Percentiles rank a stretch among this genome's conserved stretches.
Evolutionary conservation across 208 protist species (phyloP).

Genomic region (Wallacemonas sp.): DNA sequence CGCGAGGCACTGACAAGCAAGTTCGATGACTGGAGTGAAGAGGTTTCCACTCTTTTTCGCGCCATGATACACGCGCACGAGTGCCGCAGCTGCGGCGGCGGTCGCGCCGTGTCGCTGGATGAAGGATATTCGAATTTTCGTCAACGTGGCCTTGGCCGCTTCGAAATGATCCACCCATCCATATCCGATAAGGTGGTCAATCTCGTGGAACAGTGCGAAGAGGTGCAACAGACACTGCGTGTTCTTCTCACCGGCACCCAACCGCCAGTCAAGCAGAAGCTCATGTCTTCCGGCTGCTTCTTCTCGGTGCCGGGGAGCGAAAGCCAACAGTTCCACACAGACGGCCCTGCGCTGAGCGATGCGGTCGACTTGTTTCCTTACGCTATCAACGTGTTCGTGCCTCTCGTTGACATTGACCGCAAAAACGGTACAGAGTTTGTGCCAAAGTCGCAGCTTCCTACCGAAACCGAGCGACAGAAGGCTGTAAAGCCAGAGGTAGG

Average conservation of each 20-base stretch:
- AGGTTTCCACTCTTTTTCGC: slow-evolving; percentile 34
- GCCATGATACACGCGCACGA: slow-evolving; percentile 42
- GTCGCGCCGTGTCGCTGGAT: slow-evolving; percentile 32
- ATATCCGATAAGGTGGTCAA: slow-evolving; percentile 42
- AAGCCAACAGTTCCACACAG: slow-evolving; percentile 48
- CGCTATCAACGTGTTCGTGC: slow-evolving; percentile 72
- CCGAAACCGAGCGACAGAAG: not conserved
- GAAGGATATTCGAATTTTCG: slow-evolving; percentile 68
- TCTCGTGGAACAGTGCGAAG: slow-evolving; percentile 29
- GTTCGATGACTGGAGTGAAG: slow-evolving; percentile 24
- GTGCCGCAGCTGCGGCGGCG: slow-evolving; percentile 20
- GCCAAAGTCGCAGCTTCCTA: slow-evolving; percentile 31
- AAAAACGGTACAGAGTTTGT: slow-evolving; percentile 66
- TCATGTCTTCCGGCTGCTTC: slow-evolving; percentile 68
- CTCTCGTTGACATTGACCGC: slow-evolving; percentile 46
- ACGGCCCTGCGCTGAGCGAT: slow-evolving; percentile 47
- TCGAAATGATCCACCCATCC: slow-evolving; percentile 52
- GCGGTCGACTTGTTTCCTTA: slow-evolving; percentile 57
- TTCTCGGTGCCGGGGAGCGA: slow-evolving; percentile 53
- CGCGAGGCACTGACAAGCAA: slow-evolving; percentile 13
- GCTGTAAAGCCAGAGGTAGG: slow-evolving; percentile 31
- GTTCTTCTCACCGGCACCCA: slow-evolving; percentile 18
- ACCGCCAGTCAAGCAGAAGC: slow-evolving; percentile 17
- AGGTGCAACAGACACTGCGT: slow-evolving; percentile 32
- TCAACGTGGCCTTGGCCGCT: slow-evolving; percentile 48